These are phyloP conservation scores for Pseudogymnoascus sp. DNA, from an alignment of 2,329 filamentous ascomycete species.

Conservation along the genomic window DNA sequence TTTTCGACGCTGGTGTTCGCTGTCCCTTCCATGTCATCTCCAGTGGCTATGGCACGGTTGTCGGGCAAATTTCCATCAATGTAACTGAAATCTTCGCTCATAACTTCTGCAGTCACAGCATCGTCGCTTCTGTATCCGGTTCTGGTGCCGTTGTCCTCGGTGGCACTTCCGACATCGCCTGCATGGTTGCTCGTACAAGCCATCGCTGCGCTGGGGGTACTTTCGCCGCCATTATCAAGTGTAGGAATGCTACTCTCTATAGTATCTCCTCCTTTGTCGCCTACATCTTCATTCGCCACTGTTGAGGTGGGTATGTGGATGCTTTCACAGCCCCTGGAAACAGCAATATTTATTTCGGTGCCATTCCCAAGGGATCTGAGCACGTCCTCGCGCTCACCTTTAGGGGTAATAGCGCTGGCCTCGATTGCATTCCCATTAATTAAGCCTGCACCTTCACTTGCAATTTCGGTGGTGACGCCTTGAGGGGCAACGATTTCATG, in stretches of 20 bases:
- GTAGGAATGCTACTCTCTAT: not conserved
- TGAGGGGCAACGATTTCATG: not conserved
- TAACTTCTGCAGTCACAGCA: not conserved
- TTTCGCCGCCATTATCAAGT: not conserved
- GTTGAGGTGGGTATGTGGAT: not conserved
- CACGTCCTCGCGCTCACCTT: not conserved
- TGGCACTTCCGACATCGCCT: not conserved
- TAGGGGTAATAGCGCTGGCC: not conserved
- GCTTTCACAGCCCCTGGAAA: not conserved
- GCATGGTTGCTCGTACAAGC: not conserved
- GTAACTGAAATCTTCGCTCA: not conserved
- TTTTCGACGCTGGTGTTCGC: not conserved
- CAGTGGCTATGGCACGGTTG: not conserved
- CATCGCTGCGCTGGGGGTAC: too few species aligned
- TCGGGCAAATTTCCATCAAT: not conserved
- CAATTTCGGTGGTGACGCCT: not conserved
- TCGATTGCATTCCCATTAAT: not conserved
- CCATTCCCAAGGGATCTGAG: not conserved
- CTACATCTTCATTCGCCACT: not conserved
- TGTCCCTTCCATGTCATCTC: not conserved
- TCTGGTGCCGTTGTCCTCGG: not conserved
- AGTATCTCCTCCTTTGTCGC: not conserved
- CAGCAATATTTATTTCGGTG: not conserved
- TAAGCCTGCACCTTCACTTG: not conserved
- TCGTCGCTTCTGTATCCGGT: not conserved